phyloP scores from a whole-genome alignment of 2,329 filamentous ascomycete genomes.

The Bipolaris cookei region DNA sequence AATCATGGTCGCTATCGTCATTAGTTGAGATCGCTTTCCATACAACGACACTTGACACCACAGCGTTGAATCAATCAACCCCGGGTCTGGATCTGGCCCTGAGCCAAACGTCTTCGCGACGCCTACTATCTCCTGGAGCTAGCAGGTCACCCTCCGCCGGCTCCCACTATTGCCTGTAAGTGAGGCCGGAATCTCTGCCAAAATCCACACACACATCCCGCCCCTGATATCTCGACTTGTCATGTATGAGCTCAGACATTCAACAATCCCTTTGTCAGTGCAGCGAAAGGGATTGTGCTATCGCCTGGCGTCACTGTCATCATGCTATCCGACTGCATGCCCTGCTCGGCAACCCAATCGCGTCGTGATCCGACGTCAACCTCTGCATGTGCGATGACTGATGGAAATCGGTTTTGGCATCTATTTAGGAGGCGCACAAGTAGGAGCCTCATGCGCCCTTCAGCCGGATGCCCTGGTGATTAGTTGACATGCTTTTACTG shows the following conservation, averaged over 20 bases:
- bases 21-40: slow-evolving; percentile 21
- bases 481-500: not conserved
- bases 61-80: slow-evolving; percentile 25
- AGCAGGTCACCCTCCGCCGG: not conserved
- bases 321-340: not conserved
- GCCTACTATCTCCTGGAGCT: not conserved
- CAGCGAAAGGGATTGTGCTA: not conserved
- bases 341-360: not conserved
- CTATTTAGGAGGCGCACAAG: slow-evolving; percentile 7
- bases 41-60: slow-evolving; percentile 25
- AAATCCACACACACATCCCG: not conserved
- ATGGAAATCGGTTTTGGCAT: slow-evolving; percentile 9
- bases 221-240: not conserved
- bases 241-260: slow-evolving; percentile 10
- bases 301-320: slow-evolving; percentile 10
- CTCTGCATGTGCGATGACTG: slow-evolving; percentile 4
- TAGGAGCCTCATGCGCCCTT: slow-evolving; percentile 1
- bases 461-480: slow-evolving; percentile 10
- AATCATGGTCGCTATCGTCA: slow-evolving; percentile 23
- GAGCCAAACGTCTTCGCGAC: slow-evolving; percentile 27
- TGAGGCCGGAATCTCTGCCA: not conserved
- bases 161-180: not conserved
- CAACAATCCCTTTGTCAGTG: not conserved
- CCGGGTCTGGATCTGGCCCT: slow-evolving; percentile 29
- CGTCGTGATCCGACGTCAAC: not conserved